Conservation (phyloP, 2,329 filamentous ascomycete species). For the Amesomyces nigricolor region DNA sequence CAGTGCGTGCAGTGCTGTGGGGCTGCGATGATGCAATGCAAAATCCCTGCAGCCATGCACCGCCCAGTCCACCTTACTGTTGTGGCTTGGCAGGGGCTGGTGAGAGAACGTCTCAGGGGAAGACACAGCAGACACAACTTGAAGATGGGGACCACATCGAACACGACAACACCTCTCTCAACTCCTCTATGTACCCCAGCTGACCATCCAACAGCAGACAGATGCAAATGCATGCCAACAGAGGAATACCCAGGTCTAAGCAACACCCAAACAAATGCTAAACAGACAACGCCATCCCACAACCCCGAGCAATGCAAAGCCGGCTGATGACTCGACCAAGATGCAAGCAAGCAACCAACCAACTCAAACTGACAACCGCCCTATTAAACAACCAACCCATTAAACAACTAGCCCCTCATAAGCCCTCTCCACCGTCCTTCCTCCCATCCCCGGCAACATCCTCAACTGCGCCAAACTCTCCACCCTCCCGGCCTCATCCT, state of each 20-base stretch:
- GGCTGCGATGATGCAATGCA: slow-evolving; percentile 25
- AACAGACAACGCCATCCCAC: background rate
- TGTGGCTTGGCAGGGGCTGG: too few relatives aligned
- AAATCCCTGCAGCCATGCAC: slow-evolving; percentile 1
- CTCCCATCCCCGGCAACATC: slow-evolving; percentile 52
- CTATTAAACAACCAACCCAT: slow-evolving; percentile 1
- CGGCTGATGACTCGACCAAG: background rate
- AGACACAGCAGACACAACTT: too few relatives aligned
- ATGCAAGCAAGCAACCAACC: background rate
- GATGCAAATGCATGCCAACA: background rate
- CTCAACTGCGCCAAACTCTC: slow-evolving; percentile 47
- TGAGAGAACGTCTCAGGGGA: too few relatives aligned
- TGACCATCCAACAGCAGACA: background rate
- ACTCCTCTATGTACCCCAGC: background rate
- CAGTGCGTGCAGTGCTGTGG: background rate
- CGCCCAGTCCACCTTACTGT: background rate
- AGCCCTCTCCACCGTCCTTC: slow-evolving; percentile 51
- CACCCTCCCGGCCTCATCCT: slow-evolving; percentile 38
- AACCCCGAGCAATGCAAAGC: slow-evolving; percentile 21
- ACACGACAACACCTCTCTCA: background rate
- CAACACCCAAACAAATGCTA: background rate
- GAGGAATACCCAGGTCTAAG: background rate
- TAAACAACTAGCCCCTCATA: slow-evolving; percentile 41
- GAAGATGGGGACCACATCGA: background rate
- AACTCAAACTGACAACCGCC: background rate